A percentile compares a stretch with the other conserved stretches of the same genome.
phyloP scores from a whole-genome alignment of 345 rosid species.

The Aethionema arabicum region DNA sequence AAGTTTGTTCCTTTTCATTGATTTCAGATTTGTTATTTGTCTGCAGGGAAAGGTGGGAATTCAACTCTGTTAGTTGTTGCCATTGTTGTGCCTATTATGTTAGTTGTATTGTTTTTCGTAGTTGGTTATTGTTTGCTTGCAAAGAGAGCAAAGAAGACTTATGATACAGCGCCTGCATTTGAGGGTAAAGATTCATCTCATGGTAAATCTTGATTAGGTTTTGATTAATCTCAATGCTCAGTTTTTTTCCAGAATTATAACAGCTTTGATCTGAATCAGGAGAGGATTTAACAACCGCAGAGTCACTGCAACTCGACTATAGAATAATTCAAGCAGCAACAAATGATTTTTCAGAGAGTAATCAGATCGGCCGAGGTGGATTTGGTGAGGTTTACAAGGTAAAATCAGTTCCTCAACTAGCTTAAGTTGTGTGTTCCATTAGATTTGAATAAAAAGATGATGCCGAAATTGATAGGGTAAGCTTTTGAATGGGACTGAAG shows the following conservation, averaged over 20 bases:
- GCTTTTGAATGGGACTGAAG: neutral
- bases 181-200: slow-evolving; percentile 26
- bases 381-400: slow-evolving; percentile 59
- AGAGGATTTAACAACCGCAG: slow-evolving; percentile 32
- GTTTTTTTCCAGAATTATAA: neutral
- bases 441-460: neutral
- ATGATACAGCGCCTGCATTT: slow-evolving; percentile 17
- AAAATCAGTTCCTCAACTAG: neutral
- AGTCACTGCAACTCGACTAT: slow-evolving; percentile 45
- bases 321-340: slow-evolving; percentile 41
- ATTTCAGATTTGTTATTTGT: neutral
- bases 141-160: slow-evolving; percentile 35
- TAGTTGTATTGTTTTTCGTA: slow-evolving; percentile 29
- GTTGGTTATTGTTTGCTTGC: slow-evolving; percentile 36
- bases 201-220: neutral
- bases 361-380: no score
- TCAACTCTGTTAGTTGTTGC: slow-evolving; percentile 29
- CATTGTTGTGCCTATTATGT: slow-evolving; percentile 36
- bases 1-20: neutral
- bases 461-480: neutral
- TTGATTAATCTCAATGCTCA: neutral
- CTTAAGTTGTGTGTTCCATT: neutral
- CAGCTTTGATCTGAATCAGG: slow-evolving; percentile 25
- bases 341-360: no score
- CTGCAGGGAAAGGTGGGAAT: slow-evolving; percentile 34